Conservation (phyloP, 2,329 filamentous ascomycete genomes). For the Bipolaris oryzae region DNA sequence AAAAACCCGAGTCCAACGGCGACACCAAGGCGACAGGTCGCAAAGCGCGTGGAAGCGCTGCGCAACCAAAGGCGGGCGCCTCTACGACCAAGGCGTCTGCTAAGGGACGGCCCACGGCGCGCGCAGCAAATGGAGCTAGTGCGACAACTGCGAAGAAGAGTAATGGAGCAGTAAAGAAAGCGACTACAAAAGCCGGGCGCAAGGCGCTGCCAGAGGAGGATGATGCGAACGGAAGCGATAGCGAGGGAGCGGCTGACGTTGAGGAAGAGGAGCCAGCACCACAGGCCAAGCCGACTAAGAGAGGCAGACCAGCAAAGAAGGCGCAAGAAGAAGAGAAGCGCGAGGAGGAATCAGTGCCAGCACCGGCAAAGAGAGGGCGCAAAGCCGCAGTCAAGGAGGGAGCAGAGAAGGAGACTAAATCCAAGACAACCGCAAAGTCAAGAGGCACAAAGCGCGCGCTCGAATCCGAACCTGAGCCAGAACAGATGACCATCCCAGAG, state of each 20-base stretch:
- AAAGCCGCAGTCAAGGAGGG: conserved; percentile 35
- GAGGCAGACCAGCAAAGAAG: conserved; percentile 56
- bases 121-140: conserved; percentile 46
- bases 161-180: conserved; percentile 42
- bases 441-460: conserved; percentile 41
- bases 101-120: conserved; percentile 46
- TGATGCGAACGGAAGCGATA: conserved; percentile 51
- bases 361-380: conserved; percentile 39
- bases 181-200: conserved; percentile 43
- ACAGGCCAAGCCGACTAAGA: conserved; percentile 36
- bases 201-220: conserved; percentile 51
- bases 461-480: conserved; percentile 45
- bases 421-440: conserved; percentile 34
- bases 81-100: conserved; percentile 39
- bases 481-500: conserved; percentile 51
- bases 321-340: conserved; percentile 26
- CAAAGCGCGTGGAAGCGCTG: conserved; percentile 43
- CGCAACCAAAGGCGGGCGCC: conserved; percentile 32
- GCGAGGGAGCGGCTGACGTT: conserved; percentile 53
- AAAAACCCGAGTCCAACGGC: conserved; percentile 49
- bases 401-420: conserved; percentile 25
- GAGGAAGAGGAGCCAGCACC: conserved; percentile 33
- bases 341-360: conserved; percentile 25
- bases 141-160: conserved; percentile 48
- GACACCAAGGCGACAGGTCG: conserved; percentile 47